Conservation (phyloP, 2,329 filamentous ascomycete genomes). For the Fusarium torreyae region DNA sequence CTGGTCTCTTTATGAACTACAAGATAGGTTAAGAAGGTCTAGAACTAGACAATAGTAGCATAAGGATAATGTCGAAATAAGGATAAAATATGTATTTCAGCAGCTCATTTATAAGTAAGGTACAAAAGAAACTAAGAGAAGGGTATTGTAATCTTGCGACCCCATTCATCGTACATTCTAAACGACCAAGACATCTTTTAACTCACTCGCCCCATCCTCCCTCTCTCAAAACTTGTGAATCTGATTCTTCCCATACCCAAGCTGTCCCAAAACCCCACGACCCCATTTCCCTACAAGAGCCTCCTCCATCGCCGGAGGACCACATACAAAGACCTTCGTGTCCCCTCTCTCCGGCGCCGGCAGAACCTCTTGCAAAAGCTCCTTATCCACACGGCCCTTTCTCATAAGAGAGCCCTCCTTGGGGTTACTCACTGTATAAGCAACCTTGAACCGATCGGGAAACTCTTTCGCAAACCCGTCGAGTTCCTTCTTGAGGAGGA, state of each 20-base stretch:
- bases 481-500: slow-evolving; percentile 70
- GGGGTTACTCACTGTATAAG: slow-evolving; percentile 71
- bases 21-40: too few species aligned
- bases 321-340: slow-evolving; percentile 77
- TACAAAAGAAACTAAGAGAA: too few species aligned
- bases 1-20: too few species aligned
- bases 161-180: too few species aligned
- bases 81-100: too few species aligned
- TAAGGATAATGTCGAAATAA: too few species aligned
- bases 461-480: slow-evolving; percentile 65
- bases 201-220: rapidly evolving
- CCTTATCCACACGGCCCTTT: slow-evolving; percentile 72
- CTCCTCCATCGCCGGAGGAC: slow-evolving; percentile 77
- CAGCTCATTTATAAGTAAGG: too few species aligned
- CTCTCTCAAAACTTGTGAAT: slow-evolving; percentile 69
- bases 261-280: slow-evolving; percentile 67
- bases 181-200: neutral
- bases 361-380: slow-evolving; percentile 67
- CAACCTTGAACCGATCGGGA: slow-evolving; percentile 69
- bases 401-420: slow-evolving; percentile 58
- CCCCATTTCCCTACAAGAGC: slow-evolving; percentile 65
- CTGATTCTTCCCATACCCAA: slow-evolving; percentile 72
- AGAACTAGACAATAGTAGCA: too few species aligned
- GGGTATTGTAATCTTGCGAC: too few species aligned
- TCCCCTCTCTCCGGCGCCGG: slow-evolving; percentile 51